These are phyloP conservation scores for Leucogyrophana mollusca DNA, from an alignment of 768 basidiomycete species.

Conservation along the genomic window DNA sequence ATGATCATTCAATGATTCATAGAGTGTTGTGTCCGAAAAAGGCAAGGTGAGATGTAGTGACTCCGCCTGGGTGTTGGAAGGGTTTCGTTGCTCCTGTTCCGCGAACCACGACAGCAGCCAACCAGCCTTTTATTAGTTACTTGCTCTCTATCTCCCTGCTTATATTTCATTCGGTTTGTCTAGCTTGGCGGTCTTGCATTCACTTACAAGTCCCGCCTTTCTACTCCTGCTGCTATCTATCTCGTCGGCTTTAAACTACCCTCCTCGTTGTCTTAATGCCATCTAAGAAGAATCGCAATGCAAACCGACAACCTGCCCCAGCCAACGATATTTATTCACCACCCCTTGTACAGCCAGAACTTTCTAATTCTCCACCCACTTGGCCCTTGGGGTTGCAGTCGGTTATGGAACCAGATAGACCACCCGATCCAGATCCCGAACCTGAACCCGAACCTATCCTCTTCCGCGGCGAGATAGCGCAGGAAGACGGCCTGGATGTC, in stretches of 20 bases:
- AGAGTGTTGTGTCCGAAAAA: too few species aligned
- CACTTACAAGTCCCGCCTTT: slow-evolving; percentile 26
- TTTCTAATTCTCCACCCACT: slow-evolving; percentile 26
- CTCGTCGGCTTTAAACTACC: slow-evolving; percentile 12
- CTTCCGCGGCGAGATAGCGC: slow-evolving; percentile 4
- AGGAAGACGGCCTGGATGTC: slow-evolving; percentile 20
- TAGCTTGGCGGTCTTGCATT: slow-evolving; percentile 27
- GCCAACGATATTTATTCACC: slow-evolving; percentile 21
- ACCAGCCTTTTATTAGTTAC: background rate
- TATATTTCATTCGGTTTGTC: background rate
- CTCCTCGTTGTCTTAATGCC: slow-evolving; percentile 25
- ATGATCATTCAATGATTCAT: too few species aligned
- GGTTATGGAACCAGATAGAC: slow-evolving; percentile 8
- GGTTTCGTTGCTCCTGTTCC: slow-evolving; percentile 23
- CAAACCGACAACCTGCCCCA: slow-evolving; percentile 14
- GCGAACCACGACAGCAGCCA: slow-evolving; percentile 20
- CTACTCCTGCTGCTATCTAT: slow-evolving; percentile 15
- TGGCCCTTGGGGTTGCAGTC: slow-evolving; percentile 13
- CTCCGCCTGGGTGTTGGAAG: too few species aligned
- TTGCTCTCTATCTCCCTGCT: background rate
- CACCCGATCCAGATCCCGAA: slow-evolving; percentile 7
- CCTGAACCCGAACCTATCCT: slow-evolving; percentile 10
- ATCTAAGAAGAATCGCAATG: slow-evolving; percentile 25
- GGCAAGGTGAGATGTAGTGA: too few species aligned
- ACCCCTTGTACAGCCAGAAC: slow-evolving; percentile 24